Conservation (phyloP, 2,329 filamentous ascomycete species). For the Hymenoscyphus repandus region DNA sequence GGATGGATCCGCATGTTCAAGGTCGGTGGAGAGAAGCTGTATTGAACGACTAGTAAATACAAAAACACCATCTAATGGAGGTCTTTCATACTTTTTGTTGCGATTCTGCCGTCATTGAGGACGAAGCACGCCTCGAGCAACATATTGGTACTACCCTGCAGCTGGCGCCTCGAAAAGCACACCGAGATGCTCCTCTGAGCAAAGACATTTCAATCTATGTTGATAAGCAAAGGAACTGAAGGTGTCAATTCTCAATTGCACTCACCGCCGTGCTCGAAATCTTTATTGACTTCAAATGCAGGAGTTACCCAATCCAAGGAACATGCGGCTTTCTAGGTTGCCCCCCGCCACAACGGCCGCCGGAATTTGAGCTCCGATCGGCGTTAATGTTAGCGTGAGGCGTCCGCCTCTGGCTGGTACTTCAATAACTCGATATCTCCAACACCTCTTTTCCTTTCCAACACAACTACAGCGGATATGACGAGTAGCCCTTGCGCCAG, state of each 20-base stretch:
- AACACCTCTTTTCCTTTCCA: not conserved
- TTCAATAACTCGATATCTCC: not conserved
- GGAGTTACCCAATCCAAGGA: too few species aligned
- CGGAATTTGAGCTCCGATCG: too few species aligned
- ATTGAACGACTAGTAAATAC: constrained; percentile 13
- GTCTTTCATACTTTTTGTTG: constrained; percentile 50
- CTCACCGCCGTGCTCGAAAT: constrained; percentile 1
- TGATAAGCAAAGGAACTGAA: not conserved
- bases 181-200: constrained; percentile 26
- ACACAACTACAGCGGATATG: constrained; percentile 72
- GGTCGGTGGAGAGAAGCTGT: constrained; percentile 72
- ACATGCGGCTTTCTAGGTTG: not conserved
- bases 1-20: constrained; percentile 79
- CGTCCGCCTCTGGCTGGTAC: too few species aligned
- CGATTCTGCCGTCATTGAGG: constrained; percentile 38
- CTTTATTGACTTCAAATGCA: not conserved
- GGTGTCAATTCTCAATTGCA: not conserved
- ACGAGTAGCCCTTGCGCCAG: constrained; percentile 62
- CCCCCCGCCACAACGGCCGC: not conserved
- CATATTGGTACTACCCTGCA: constrained; percentile 22
- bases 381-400: not conserved
- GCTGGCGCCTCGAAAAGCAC: constrained; percentile 19
- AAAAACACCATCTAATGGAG: not conserved
- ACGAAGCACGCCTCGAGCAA: constrained; percentile 24
- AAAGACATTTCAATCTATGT: constrained; percentile 26